Conservation (phyloP, 2,329 filamentous ascomycete genomes). For the Triangularia setosa region DNA sequence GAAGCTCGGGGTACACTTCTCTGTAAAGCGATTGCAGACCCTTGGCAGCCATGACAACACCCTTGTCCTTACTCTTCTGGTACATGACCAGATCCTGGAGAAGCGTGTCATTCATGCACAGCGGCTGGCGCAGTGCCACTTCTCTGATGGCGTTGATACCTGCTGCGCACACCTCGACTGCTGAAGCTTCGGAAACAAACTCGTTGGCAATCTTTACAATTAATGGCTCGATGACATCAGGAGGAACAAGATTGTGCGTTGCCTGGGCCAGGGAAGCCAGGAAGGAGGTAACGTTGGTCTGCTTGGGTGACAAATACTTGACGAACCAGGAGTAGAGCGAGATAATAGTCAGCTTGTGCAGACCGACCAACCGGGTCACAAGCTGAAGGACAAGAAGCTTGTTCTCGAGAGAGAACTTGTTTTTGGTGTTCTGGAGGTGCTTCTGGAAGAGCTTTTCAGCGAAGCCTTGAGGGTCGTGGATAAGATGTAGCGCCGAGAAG, state of each 20-base stretch:
- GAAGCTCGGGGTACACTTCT: conserved; percentile 82
- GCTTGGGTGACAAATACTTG: conserved; percentile 78
- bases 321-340: conserved; percentile 95
- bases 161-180: conserved; percentile 84
- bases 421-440: conserved; percentile 82
- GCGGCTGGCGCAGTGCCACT: conserved; percentile 83
- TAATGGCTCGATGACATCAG: conserved; percentile 85
- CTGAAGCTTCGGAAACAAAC: conserved; percentile 92
- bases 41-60: conserved; percentile 97
- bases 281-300: conserved; percentile 92
- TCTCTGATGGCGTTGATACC: conserved; percentile 94
- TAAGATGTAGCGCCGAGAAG: conserved; percentile 89
- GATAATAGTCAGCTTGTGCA: conserved; percentile 88
- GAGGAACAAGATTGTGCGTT: conserved; percentile 85
- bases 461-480: conserved; percentile 93
- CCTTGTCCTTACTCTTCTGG: conserved; percentile 96
- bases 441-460: conserved; percentile 86
- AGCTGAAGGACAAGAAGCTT: conserved; percentile 88
- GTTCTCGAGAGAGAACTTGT: conserved; percentile 80
- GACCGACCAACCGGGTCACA: conserved; percentile 82
- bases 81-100: conserved; percentile 95
- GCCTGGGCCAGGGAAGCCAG: conserved; percentile 88
- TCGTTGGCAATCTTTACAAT: conserved; percentile 97
- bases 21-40: conserved; percentile 86
- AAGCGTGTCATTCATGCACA: conserved; percentile 96